Conservation (phyloP, 345 rosid species). For the Orychophragmus violaceus region DNA sequence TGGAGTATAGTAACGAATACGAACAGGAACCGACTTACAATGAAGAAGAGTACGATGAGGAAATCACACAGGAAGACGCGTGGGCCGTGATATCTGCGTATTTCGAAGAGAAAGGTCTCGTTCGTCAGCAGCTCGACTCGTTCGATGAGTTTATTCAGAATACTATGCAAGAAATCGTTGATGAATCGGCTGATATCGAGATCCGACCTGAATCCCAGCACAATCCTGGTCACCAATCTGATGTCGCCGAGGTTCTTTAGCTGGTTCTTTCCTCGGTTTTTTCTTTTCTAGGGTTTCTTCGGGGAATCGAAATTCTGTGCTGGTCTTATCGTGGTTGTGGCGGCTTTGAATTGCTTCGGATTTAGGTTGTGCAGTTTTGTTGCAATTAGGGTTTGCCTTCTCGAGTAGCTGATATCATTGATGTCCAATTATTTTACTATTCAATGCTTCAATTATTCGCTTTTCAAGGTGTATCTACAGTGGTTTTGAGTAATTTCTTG, state of each 20-base stretch:
- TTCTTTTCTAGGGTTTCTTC: conserved; percentile 12
- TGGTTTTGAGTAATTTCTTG: neutral
- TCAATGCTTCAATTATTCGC: neutral
- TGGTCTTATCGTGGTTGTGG: neutral
- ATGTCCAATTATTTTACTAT: neutral
- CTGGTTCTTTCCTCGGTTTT: neutral
- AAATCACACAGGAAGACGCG: conserved; percentile 86
- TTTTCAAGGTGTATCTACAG: neutral
- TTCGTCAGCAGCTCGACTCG: conserved; percentile 88
- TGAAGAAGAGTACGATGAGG: conserved; percentile 65
- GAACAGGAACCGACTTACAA: conserved; percentile 36
- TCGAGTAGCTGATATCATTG: neutral
- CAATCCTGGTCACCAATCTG: conserved; percentile 88
- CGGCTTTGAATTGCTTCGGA: neutral
- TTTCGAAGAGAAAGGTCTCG: conserved; percentile 93
- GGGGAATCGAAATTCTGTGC: neutral
- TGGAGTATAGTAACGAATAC: conserved; percentile 62
- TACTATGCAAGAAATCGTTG: conserved; percentile 96
- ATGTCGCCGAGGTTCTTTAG: conserved; percentile 75
- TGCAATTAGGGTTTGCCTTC: conserved; percentile 9
- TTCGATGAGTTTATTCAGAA: conserved; percentile 97
- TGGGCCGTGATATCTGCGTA: conserved; percentile 96
- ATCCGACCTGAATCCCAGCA: conserved; percentile 98
- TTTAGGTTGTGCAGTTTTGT: neutral
- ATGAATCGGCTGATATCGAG: conserved; percentile 86